phyloP scores from a whole-genome alignment of 2,329 filamentous ascomycete genomes.

The Clarireedia sp. region DNA sequence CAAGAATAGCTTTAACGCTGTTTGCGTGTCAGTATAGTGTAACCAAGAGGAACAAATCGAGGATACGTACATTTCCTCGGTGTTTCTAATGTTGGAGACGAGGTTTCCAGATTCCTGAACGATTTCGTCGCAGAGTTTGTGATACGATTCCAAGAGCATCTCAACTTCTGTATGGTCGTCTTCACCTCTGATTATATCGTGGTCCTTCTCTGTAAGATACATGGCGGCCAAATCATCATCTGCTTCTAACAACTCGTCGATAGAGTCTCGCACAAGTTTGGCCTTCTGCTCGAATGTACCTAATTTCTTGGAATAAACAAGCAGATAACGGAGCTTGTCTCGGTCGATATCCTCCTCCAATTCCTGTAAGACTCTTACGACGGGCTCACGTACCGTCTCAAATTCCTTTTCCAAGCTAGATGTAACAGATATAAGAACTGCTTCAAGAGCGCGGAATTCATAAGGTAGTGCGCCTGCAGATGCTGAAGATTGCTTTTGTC shows the following conservation, averaged over 20 bases:
- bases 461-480: slow-evolving; percentile 67
- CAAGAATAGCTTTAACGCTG: slow-evolving; percentile 90
- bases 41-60: not conserved
- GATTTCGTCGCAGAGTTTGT: slow-evolving; percentile 96
- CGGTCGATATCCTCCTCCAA: slow-evolving; percentile 95
- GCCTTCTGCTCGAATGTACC: slow-evolving; percentile 98
- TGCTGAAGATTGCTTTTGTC: slow-evolving; percentile 61
- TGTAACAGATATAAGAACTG: slow-evolving; percentile 89
- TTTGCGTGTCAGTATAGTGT: not conserved
- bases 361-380: slow-evolving; percentile 79
- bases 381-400: slow-evolving; percentile 84
- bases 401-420: slow-evolving; percentile 89
- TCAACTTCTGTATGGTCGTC: slow-evolving; percentile 95
- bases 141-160: slow-evolving; percentile 92
- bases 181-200: slow-evolving; percentile 63
- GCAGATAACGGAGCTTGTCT: slow-evolving; percentile 81
- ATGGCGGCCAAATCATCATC: slow-evolving; percentile 92
- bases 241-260: slow-evolving; percentile 90
- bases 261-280: slow-evolving; percentile 84
- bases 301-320: slow-evolving; percentile 91
- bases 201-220: slow-evolving; percentile 86
- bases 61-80: slow-evolving; percentile 80
- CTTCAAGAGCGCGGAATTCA: slow-evolving; percentile 92
- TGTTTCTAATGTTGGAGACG: slow-evolving; percentile 92
- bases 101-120: slow-evolving; percentile 90